A percentile compares a stretch with the other conserved stretches of the same genome.
phyloP scores from a whole-genome alignment of 139 green algal genomes.

The Closterium sp. region DNA sequence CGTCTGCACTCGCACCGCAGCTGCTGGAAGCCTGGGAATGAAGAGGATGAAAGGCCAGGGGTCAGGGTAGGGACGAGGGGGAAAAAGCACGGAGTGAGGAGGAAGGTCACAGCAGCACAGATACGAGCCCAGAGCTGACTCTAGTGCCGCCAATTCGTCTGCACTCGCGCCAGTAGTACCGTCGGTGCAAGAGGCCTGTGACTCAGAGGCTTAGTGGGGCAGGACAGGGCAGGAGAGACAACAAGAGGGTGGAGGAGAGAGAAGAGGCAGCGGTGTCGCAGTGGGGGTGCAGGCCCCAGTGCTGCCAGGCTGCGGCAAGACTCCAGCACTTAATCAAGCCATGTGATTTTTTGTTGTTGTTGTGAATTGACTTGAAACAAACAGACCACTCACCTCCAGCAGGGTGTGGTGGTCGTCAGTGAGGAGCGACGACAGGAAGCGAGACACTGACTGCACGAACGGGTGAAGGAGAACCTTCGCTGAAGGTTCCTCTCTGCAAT shows the following conservation, averaged over 20 bases:
- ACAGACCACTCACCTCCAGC: background rate
- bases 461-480: background rate
- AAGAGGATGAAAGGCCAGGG: no score
- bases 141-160: background rate
- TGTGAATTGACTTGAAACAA: no score
- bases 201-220: background rate
- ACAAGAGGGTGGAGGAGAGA: background rate
- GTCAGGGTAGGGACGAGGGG: no score
- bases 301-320: no score
- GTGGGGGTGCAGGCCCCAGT: no score
- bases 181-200: background rate
- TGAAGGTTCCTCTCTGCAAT: background rate
- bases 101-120: background rate
- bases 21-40: background rate
- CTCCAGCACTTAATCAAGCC: no score
- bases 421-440: background rate
- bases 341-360: no score
- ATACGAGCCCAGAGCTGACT: background rate
- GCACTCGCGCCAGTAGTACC: background rate
- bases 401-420: background rate
- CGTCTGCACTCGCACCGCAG: background rate
- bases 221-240: background rate
- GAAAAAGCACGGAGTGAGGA: background rate
- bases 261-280: background rate
- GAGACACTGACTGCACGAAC: slow-evolving; percentile 6